Evolutionary conservation across 2,329 filamentous ascomycete genomes (phyloP).

Genomic region (Emydomyces testavorans): DNA sequence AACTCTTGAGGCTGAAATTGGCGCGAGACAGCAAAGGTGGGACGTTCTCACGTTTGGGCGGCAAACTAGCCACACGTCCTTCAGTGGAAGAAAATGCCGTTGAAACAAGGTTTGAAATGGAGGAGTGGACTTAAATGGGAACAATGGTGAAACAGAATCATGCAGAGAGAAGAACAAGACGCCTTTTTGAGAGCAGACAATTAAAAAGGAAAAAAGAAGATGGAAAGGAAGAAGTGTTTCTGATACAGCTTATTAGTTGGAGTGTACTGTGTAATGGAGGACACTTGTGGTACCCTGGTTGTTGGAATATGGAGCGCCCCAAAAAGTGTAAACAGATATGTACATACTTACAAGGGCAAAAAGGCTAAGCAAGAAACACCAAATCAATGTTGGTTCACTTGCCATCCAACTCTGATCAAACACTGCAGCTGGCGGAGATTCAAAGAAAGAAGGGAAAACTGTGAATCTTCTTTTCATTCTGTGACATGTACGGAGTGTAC

Average conservation of each 20-base stretch:
- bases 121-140: too few relatives aligned
- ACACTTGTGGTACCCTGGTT: constrained; percentile 2
- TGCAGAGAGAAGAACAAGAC: constrained; percentile 2
- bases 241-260: neutral
- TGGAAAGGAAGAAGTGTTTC: constrained; percentile 29
- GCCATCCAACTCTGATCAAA: too few relatives aligned
- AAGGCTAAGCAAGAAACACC: constrained; percentile 3
- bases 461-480: neutral
- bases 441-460: too few relatives aligned
- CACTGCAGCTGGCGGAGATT: too few relatives aligned
- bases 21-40: constrained; percentile 28
- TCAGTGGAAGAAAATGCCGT: neutral
- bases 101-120: too few relatives aligned
- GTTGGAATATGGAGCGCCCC: constrained; percentile 2
- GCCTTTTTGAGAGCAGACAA: neutral
- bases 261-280: neutral
- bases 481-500: too few relatives aligned
- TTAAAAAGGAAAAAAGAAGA: constrained; percentile 31
- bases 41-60: constrained; percentile 15
- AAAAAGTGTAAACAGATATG: too few relatives aligned
- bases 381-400: too few relatives aligned
- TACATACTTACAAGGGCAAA: too few relatives aligned
- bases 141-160: neutral
- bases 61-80: constrained; percentile 5
- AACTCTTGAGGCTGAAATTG: constrained; percentile 24